phyloP scores from a whole-genome alignment of 306 rosid genomes.

The Quercus variabilis region DNA sequence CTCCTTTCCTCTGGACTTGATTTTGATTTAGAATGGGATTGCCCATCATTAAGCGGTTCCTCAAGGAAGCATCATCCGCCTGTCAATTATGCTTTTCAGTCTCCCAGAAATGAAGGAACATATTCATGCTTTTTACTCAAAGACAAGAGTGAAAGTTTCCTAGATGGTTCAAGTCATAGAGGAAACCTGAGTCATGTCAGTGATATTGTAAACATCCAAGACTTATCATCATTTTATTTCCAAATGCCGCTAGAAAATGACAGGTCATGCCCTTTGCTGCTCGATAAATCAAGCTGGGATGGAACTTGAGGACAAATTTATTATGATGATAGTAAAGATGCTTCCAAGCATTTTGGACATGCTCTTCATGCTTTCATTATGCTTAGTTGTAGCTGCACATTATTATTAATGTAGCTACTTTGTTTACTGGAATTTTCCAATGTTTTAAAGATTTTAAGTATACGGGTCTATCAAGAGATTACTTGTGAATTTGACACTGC shows the following conservation, averaged over 20 bases:
- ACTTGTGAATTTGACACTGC: too few species aligned
- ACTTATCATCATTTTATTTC: slow-evolving; percentile 32
- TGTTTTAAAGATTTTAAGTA: background rate
- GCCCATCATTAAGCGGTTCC: slow-evolving; percentile 29
- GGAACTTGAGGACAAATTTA: background rate
- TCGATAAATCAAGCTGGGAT: slow-evolving; percentile 17
- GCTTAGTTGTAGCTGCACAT: background rate
- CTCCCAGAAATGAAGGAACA: slow-evolving; percentile 25
- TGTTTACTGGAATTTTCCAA: background rate
- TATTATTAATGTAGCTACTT: background rate
- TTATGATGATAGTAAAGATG: background rate
- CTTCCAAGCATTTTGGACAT: background rate
- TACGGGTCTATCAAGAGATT: background rate
- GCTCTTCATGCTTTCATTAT: background rate
- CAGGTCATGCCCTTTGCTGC: slow-evolving; percentile 30
- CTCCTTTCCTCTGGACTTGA: slow-evolving; percentile 31
- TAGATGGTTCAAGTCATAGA: slow-evolving; percentile 19
- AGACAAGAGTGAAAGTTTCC: slow-evolving; percentile 21
- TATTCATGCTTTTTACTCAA: slow-evolving; percentile 24
- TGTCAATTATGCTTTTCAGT: slow-evolving; percentile 26
- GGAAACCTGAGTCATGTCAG: slow-evolving; percentile 33
- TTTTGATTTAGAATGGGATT: slow-evolving; percentile 31
- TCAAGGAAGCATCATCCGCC: slow-evolving; percentile 28
- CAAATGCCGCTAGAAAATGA: slow-evolving; percentile 32
- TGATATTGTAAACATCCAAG: slow-evolving; percentile 24